Percentiles rank a stretch among this genome's conserved stretches.
These are phyloP conservation scores for Phoenix roebelenii DNA, from an alignment of 176 grass and related monocot species.

Conservation along the genomic window DNA sequence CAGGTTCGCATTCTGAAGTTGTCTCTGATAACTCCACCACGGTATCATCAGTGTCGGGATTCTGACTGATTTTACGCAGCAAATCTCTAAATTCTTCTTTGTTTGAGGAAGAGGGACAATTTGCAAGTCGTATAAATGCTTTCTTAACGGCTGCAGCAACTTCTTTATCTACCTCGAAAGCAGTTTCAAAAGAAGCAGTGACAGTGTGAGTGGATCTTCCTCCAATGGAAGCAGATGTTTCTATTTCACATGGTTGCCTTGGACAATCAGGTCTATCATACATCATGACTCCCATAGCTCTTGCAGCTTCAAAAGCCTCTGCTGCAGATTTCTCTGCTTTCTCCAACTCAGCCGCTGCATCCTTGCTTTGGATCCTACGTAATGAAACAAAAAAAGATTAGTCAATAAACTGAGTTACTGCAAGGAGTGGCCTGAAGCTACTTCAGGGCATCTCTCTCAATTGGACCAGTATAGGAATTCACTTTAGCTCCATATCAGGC, in stretches of 20 bases:
- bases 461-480: too few species aligned
- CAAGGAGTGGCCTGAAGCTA: too few species aligned
- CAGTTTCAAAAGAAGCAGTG: constrained; percentile 80
- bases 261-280: constrained; percentile 73
- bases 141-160: constrained; percentile 75
- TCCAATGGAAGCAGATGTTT: constrained; percentile 39
- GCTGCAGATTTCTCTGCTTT: constrained; percentile 42
- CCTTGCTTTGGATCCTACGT: constrained; percentile 52
- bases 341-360: constrained; percentile 47
- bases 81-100: constrained; percentile 72
- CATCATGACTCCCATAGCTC: constrained; percentile 91
- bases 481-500: too few species aligned
- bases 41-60: constrained; percentile 47
- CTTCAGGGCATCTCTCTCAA: too few species aligned
- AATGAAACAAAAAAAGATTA: too few species aligned
- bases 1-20: constrained; percentile 22
- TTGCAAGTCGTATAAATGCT: constrained; percentile 60
- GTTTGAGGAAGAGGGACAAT: constrained; percentile 33
- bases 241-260: constrained; percentile 47
- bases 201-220: constrained; percentile 61
- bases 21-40: constrained; percentile 8
- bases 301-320: constrained; percentile 75
- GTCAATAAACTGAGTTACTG: too few species aligned
- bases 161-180: constrained; percentile 84
- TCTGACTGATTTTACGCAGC: constrained; percentile 71